phyloP scores from a whole-genome alignment of 257 asterid species.

The Forsythia viridissima region DNA sequence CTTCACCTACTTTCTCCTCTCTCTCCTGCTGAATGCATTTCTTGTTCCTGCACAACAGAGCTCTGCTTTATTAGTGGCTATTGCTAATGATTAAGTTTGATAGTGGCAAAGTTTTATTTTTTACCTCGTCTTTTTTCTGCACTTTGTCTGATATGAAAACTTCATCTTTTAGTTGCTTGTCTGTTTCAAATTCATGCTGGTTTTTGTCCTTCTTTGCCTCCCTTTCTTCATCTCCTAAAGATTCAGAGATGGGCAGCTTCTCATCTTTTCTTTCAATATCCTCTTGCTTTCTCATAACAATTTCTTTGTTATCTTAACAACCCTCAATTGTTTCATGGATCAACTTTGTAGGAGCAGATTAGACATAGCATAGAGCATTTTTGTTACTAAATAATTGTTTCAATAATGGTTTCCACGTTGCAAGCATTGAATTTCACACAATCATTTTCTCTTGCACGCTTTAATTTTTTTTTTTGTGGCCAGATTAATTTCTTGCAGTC shows the following conservation, averaged over 20 bases:
- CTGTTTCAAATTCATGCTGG: neutral
- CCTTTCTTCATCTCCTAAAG: constrained; percentile 24
- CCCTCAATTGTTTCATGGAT: constrained; percentile 18
- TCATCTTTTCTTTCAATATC: constrained; percentile 18
- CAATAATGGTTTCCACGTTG: too few species aligned
- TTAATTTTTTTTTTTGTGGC: neutral
- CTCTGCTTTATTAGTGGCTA: constrained; percentile 4
- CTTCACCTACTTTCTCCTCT: constrained; percentile 28
- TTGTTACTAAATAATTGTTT: too few species aligned
- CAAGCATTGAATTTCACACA: too few species aligned
- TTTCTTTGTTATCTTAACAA: constrained; percentile 18
- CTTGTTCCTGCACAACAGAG: constrained; percentile 38
- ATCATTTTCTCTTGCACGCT: neutral
- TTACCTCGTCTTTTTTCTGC: constrained; percentile 39
- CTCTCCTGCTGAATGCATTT: constrained; percentile 22
- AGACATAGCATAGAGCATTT: too few species aligned
- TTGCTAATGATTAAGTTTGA: constrained; percentile 3
- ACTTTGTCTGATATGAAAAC: constrained; percentile 26
- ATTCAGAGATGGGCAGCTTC: constrained; percentile 19
- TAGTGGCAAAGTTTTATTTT: constrained; percentile 8
- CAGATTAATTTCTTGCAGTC: neutral
- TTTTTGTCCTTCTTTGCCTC: constrained; percentile 23
- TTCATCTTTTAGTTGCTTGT: constrained; percentile 25
- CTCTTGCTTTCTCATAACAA: constrained; percentile 18
- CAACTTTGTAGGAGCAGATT: constrained; percentile 11